Conservation (phyloP, 192 early-diverging fungal genomes). For the Rhizophlyctis rosea region DNA sequence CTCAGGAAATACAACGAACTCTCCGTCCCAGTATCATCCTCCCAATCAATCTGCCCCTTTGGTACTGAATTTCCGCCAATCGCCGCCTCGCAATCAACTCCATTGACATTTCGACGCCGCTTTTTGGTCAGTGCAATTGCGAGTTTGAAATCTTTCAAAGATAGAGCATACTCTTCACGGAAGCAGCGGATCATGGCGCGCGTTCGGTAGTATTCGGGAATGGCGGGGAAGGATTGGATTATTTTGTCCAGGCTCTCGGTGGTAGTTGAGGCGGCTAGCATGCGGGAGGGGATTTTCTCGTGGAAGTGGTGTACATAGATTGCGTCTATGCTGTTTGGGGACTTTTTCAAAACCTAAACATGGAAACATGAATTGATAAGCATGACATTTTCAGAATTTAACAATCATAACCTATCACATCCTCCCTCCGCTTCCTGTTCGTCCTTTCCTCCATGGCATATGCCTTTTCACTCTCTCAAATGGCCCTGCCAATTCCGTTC, state of each 20-base stretch:
- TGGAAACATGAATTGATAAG: not conserved
- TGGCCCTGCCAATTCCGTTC: too few relatives aligned
- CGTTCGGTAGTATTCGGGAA: slow-evolving; percentile 36
- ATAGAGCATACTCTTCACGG: slow-evolving; percentile 33
- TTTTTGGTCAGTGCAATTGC: slow-evolving; percentile 31
- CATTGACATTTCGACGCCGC: slow-evolving; percentile 15
- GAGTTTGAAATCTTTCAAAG: slow-evolving; percentile 33
- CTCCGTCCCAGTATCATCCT: slow-evolving; percentile 29
- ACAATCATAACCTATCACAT: not conserved
- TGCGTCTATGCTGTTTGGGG: slow-evolving; percentile 31
- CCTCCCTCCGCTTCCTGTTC: too few relatives aligned
- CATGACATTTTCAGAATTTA: not conserved
- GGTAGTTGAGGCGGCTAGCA: slow-evolving; percentile 36
- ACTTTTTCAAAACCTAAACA: slow-evolving; percentile 31
- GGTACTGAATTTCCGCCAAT: not conserved
- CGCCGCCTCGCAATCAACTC: slow-evolving; percentile 16
- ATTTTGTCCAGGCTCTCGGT: slow-evolving; percentile 26
- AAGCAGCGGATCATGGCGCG: slow-evolving; percentile 43
- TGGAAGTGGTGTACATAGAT: slow-evolving; percentile 43
- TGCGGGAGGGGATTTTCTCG: slow-evolving; percentile 43
- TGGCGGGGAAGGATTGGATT: slow-evolving; percentile 19
- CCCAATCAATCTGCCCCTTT: slow-evolving; percentile 1
- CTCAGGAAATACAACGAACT: slow-evolving; percentile 36
- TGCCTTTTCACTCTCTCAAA: too few relatives aligned
- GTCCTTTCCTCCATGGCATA: too few relatives aligned